Percentiles rank a stretch among this genome's conserved stretches.
Evolutionary conservation across 1,284 basidiomycete genomes (phyloP).

Genomic region (Fistulinella staudtii): DNA sequence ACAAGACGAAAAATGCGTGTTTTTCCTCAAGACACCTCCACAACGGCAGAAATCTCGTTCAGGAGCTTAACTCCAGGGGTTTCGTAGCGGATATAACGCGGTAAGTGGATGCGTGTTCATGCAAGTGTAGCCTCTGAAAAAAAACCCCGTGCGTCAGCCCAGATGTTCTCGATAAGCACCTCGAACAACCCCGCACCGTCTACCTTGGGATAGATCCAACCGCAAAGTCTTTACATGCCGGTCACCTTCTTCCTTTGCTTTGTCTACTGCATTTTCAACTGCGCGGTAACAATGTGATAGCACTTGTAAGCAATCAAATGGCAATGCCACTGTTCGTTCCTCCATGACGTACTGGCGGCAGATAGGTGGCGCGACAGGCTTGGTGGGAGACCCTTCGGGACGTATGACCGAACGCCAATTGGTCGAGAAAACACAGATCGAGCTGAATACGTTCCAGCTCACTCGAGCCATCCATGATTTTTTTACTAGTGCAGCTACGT

Average conservation of each 20-base stretch:
- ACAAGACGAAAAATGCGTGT: background rate
- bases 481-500: conserved; percentile 63
- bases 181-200: conserved; percentile 48
- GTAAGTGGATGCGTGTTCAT: conserved; percentile 14
- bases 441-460: conserved; percentile 68
- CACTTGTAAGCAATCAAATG: conserved; percentile 58
- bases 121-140: background rate
- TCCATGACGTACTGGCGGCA: conserved; percentile 33
- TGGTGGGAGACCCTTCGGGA: conserved; percentile 96
- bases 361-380: conserved; percentile 95
- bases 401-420: conserved; percentile 79
- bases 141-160: conserved; percentile 14
- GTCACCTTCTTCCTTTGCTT: conserved; percentile 89
- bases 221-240: conserved; percentile 85
- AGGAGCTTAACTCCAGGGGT: conserved; percentile 26
- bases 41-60: conserved; percentile 17
- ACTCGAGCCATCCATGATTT: conserved; percentile 66
- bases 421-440: conserved; percentile 57
- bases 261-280: conserved; percentile 85
- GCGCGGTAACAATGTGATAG: conserved; percentile 77
- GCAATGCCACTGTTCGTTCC: background rate
- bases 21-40: conserved; percentile 15
- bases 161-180: conserved; percentile 26
- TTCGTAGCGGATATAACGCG: conserved; percentile 32
- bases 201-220: conserved; percentile 95